Evolutionary conservation across 2,329 filamentous ascomycete species (phyloP).

Genomic region (Scedosporium apiospermum): DNA sequence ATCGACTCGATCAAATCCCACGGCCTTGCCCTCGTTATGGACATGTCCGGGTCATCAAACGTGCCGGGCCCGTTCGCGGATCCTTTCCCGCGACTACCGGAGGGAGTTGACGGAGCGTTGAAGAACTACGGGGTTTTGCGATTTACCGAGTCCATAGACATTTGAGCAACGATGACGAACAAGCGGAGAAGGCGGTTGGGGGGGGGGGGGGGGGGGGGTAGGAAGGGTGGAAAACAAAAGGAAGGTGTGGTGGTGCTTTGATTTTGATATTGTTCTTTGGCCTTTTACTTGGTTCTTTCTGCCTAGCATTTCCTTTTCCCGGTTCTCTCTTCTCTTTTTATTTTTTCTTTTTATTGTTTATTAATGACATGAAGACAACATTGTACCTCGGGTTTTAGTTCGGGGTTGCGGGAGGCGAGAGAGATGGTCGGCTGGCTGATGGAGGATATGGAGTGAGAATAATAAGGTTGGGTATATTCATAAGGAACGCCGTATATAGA

Average conservation of each 20-base stretch:
- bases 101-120: slow-evolving; percentile 80
- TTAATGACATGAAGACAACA: not conserved
- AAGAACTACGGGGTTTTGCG: slow-evolving; percentile 78
- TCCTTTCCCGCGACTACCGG: slow-evolving; percentile 54
- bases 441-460: not conserved
- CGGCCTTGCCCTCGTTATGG: slow-evolving; percentile 82
- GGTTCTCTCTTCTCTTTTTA: not conserved
- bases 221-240: not conserved
- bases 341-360: not conserved
- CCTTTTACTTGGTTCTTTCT: not conserved
- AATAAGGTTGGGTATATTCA: not conserved
- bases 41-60: slow-evolving; percentile 53
- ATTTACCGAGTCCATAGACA: slow-evolving; percentile 87
- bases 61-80: slow-evolving; percentile 30
- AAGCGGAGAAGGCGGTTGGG: no score
- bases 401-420: no score
- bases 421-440: not conserved
- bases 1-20: slow-evolving; percentile 92
- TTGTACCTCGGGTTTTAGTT: no score
- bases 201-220: no score
- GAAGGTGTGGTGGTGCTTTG: not conserved
- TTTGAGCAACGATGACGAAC: slow-evolving; percentile 27
- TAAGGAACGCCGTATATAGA: not conserved
- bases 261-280: not conserved
- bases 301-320: not conserved